Percentiles rank a stretch among this genome's conserved stretches.
These are phyloP conservation scores for Microsporum ferrugineum DNA, from an alignment of 2,329 filamentous ascomycete genomes.

Conservation along the genomic window DNA sequence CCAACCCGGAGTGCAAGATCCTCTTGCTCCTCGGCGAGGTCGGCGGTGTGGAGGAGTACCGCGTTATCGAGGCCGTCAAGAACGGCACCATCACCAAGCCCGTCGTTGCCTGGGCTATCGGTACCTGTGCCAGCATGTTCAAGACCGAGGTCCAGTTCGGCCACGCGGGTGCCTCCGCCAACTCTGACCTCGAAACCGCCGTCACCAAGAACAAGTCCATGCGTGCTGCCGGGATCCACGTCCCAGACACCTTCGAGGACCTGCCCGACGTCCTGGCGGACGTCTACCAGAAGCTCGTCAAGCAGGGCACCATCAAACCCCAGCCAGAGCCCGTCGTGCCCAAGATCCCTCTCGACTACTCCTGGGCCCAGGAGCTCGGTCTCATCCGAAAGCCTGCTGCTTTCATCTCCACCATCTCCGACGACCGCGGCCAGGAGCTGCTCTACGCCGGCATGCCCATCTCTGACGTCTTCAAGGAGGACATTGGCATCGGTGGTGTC, in stretches of 20 bases:
- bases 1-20: conserved; percentile 96
- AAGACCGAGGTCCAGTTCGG: conserved; percentile 99
- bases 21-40: conserved; percentile 93
- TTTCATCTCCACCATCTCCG: conserved; percentile 99
- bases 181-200: conserved; percentile 97
- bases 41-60: conserved; percentile 98
- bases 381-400: conserved; percentile 99
- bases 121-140: conserved; percentile 98
- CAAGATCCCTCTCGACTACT: conserved; percentile 99
- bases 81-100: conserved; percentile 91
- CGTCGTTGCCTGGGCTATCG: conserved; percentile 97
- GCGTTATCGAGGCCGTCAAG: conserved; percentile 97
- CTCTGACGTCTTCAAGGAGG: conserved; percentile 98
- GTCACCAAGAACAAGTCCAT: conserved; percentile 94
- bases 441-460: conserved; percentile 99
- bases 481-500: conserved; percentile 98
- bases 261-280: conserved; percentile 63
- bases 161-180: conserved; percentile 96
- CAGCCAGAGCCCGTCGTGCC: conserved; percentile 81
- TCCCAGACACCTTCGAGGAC: conserved; percentile 94
- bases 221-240: conserved; percentile 86
- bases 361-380: conserved; percentile 97
- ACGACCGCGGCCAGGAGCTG: conserved; percentile 98
- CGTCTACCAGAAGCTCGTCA: conserved; percentile 82
- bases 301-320: conserved; percentile 72